phyloP scores from a whole-genome alignment of 305 asterid genomes.

The Withania somnifera region DNA sequence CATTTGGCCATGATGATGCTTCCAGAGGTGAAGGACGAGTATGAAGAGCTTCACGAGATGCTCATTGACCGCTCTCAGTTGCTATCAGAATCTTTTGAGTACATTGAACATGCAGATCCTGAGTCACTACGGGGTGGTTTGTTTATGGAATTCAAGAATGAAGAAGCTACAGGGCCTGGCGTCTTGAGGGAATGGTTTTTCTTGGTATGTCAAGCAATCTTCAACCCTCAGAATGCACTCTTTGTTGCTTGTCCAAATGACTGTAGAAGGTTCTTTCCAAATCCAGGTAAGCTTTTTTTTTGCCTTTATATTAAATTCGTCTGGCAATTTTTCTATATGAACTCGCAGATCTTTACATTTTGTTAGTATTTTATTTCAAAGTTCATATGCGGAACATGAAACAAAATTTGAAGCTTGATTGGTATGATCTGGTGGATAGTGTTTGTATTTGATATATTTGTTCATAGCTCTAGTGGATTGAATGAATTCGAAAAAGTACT shows the following conservation, averaged over 20 bases:
- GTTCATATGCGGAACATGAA: not conserved
- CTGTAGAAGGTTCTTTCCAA: constrained; percentile 70
- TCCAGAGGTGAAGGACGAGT: constrained; percentile 78
- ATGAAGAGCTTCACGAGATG: constrained; percentile 81
- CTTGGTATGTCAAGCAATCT: constrained; percentile 79
- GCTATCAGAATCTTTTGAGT: constrained; percentile 75
- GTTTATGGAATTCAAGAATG: constrained; percentile 90
- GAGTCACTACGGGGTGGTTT: constrained; percentile 64
- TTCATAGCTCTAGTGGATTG: not conserved
- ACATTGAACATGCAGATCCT: constrained; percentile 51
- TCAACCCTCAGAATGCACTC: constrained; percentile 85
- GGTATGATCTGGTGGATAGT: not conserved
- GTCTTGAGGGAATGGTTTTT: constrained; percentile 95
- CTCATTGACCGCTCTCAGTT: constrained; percentile 78
- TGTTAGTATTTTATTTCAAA: not conserved
- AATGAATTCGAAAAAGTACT: not conserved
- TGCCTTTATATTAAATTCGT: not conserved
- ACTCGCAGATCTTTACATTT: not conserved
- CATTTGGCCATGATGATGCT: constrained; percentile 71
- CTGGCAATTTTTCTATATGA: not conserved
- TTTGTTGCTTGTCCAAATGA: constrained; percentile 78
- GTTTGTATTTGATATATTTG: not conserved
- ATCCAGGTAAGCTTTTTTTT: constrained; percentile 49
- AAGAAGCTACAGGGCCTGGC: constrained; percentile 97
- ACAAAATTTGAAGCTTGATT: not conserved